Percentiles rank a stretch among this genome's conserved stretches.
phyloP scores from a whole-genome alignment of 805 yeast species.

The Candida stauntonica region DNA sequence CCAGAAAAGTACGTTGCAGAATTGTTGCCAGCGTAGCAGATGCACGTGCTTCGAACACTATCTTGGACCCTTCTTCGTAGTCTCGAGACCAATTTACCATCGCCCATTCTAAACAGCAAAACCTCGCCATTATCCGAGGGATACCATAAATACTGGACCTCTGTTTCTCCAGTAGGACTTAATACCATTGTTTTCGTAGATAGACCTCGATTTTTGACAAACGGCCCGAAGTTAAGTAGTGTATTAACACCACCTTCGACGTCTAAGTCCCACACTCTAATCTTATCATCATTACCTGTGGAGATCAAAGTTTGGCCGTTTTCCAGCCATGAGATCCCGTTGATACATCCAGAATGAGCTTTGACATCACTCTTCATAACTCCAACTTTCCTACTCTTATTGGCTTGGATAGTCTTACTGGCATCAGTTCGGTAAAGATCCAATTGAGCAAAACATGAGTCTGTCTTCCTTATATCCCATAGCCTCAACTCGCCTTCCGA shows the following conservation, averaged over 20 bases:
- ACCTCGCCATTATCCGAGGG: constrained; percentile 78
- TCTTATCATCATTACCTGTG: constrained; percentile 75
- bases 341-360: constrained; percentile 77
- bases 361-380: constrained; percentile 28
- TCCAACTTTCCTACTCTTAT: constrained; percentile 22
- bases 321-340: constrained; percentile 74
- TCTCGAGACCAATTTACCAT: constrained; percentile 60
- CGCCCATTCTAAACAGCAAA: constrained; percentile 49
- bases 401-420: constrained; percentile 17
- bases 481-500: constrained; percentile 73
- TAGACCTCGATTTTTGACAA: constrained; percentile 57
- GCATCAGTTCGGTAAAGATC: constrained; percentile 49
- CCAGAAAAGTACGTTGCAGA: constrained; percentile 52
- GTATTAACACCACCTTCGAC: constrained; percentile 51
- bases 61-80: constrained; percentile 42
- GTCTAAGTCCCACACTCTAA: constrained; percentile 71
- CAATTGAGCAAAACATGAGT: constrained; percentile 56
- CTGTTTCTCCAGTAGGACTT: constrained; percentile 44
- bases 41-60: constrained; percentile 44
- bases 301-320: constrained; percentile 59
- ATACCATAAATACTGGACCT: constrained; percentile 53
- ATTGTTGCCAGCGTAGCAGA: constrained; percentile 44
- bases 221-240: constrained; percentile 72
- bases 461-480: constrained; percentile 80
- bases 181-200: constrained; percentile 25